Evolutionary conservation across 1,284 basidiomycete species (phyloP).

Genomic region (Fomitopsis palustris): DNA sequence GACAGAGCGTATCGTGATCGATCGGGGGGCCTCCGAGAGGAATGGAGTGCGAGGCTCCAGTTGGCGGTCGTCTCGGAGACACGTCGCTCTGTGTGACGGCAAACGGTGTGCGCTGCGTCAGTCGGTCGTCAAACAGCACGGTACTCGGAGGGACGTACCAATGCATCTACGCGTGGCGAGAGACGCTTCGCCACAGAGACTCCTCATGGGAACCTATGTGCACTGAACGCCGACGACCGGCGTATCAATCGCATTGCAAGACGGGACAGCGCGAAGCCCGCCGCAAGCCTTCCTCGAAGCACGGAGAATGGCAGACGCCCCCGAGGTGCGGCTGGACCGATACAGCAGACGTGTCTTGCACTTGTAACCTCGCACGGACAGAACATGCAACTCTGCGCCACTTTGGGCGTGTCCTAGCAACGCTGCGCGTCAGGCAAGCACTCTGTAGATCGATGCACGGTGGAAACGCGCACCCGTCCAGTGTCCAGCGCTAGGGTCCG

Average conservation of each 20-base stretch:
- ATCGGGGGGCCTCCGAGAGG: neutral
- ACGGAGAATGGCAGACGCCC: neutral
- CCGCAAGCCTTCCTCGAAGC: neutral
- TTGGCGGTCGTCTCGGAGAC: neutral
- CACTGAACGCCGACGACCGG: neutral
- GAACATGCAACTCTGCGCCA: too few species aligned
- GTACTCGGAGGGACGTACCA: neutral
- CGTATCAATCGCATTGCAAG: neutral
- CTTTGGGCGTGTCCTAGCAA: neutral
- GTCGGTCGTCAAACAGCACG: neutral
- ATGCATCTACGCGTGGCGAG: neutral
- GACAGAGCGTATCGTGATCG: neutral
- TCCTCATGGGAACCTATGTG: neutral
- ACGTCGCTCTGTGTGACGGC: neutral
- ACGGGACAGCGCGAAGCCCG: neutral
- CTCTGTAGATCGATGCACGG: neutral
- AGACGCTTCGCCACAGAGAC: neutral
- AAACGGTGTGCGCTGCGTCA: neutral
- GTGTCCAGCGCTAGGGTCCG: too few species aligned
- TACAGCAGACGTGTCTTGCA: neutral
- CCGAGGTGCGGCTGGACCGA: neutral
- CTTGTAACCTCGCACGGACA: neutral
- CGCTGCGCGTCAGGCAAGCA: neutral
- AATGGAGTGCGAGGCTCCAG: neutral
- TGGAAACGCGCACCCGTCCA: too few species aligned